Evolutionary conservation across 805 yeast species (phyloP), one percentile per base, ranked within the genome.

Genomic region (Geotrichum ghanense): DNA sequence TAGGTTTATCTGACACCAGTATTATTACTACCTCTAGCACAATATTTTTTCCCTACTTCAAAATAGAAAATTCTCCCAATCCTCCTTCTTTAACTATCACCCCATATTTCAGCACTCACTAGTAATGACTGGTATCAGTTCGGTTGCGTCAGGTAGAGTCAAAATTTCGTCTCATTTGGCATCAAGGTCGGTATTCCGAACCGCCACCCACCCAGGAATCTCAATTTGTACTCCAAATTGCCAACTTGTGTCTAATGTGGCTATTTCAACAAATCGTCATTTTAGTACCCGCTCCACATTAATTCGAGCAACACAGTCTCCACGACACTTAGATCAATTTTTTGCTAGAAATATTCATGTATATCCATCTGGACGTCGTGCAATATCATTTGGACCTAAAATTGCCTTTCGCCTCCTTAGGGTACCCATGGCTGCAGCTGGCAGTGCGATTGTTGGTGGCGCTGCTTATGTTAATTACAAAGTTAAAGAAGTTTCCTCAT

Each of bases 401-500:
- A 19, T 31, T n/a, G 37, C 14, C 37, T 31, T 31, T n/a, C 37
- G 37, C 6, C 37, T 31, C 17, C 16, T 31, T 6, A 43, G 55
- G 2, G 56, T 53, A 1, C 96, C 97, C 0, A 90, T 87, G 0
- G 81, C 81, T 52, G 68, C 90, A 51, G 67, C 88, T 0, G 97
- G 97, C 1, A 89, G 95, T 5, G 88, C 95, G 0, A 64, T 88
- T 27, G 96, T 95, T 2, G 97, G 97, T 9, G 95, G 95, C 5
- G 95, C 95, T 0, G 82, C 95, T 2, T 92, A 88, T 60, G 80
- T 90, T 43, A 87, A 89, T 17, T 89, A 89, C 63, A 90, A 92
- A 62, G 83, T 89, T 7, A 94, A 88, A 34, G 94, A 90, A 63
- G 95, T 95, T 1, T 72, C 85, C 0, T 70, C 62, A 34, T 85